phyloP scores from a whole-genome alignment of 305 asterid species.

The Fraxinus sp. region DNA sequence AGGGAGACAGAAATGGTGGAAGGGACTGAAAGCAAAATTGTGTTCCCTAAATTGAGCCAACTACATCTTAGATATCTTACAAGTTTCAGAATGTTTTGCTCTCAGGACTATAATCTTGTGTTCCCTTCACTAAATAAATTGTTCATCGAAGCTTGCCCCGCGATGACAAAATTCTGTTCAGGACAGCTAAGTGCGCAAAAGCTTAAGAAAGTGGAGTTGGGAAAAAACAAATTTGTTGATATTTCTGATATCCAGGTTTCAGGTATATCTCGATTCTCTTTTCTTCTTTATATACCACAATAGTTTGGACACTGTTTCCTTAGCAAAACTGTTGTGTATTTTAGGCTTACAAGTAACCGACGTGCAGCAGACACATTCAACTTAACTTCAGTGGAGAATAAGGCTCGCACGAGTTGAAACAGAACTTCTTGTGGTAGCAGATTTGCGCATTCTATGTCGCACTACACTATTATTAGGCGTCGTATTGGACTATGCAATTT shows the following conservation, averaged over 20 bases:
- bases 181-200: background rate
- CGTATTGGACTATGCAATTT: too few relatives aligned
- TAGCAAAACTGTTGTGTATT: background rate
- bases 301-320: background rate
- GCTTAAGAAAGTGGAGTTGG: background rate
- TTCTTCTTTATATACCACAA: background rate
- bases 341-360: background rate
- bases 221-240: background rate
- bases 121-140: slow-evolving; percentile 14
- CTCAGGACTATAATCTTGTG: background rate
- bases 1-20: background rate
- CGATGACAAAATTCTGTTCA: background rate
- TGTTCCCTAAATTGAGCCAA: slow-evolving; percentile 6
- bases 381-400: too few relatives aligned
- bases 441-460: too few relatives aligned
- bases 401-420: too few relatives aligned
- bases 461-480: too few relatives aligned
- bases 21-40: background rate
- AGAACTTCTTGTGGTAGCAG: too few relatives aligned
- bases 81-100: background rate
- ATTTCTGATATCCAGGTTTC: background rate
- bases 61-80: background rate
- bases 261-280: background rate
- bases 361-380: too few relatives aligned
- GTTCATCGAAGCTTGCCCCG: background rate